These are phyloP conservation scores for Aurinia saxatilis DNA, from an alignment of 345 rosid species.

Conservation along the genomic window DNA sequence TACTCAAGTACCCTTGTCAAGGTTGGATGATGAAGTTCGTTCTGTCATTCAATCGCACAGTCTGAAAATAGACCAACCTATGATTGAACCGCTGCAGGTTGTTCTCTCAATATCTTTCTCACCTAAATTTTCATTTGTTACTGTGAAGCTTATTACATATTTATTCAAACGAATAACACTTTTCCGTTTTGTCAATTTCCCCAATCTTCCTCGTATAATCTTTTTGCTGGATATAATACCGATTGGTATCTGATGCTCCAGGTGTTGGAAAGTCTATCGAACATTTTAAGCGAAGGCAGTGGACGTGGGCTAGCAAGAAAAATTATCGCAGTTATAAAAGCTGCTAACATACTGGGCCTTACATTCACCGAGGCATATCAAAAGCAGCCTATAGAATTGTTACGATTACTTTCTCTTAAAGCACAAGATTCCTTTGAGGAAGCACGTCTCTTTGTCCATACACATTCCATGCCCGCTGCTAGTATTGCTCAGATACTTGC, in stretches of 20 bases:
- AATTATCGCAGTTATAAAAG: conserved; percentile 75
- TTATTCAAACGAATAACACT: neutral
- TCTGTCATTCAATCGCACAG: conserved; percentile 51
- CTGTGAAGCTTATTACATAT: conserved; percentile 6
- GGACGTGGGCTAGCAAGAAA: conserved; percentile 83
- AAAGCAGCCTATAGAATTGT: conserved; percentile 80
- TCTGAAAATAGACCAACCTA: conserved; percentile 32
- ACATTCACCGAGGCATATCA: conserved; percentile 82
- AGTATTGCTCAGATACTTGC: conserved; percentile 93
- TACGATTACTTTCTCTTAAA: conserved; percentile 91
- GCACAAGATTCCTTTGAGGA: conserved; percentile 97
- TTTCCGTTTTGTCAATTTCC: neutral
- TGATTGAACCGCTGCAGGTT: conserved; percentile 69
- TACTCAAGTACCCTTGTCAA: conserved; percentile 32
- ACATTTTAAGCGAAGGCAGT: conserved; percentile 62
- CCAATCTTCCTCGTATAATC: neutral
- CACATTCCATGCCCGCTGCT: conserved; percentile 79
- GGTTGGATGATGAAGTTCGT: conserved; percentile 58
- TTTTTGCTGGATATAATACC: neutral
- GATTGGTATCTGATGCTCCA: conserved; percentile 28
- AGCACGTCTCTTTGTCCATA: conserved; percentile 76
- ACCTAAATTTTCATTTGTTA: conserved; percentile 1
- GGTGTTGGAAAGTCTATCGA: conserved; percentile 73
- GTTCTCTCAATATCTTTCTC: conserved; percentile 13
- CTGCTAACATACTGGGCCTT: conserved; percentile 82